Base-by-base conservation (phyloP, 169 alveolate genomes). In the Cyclospora cayetanensis region DNA sequence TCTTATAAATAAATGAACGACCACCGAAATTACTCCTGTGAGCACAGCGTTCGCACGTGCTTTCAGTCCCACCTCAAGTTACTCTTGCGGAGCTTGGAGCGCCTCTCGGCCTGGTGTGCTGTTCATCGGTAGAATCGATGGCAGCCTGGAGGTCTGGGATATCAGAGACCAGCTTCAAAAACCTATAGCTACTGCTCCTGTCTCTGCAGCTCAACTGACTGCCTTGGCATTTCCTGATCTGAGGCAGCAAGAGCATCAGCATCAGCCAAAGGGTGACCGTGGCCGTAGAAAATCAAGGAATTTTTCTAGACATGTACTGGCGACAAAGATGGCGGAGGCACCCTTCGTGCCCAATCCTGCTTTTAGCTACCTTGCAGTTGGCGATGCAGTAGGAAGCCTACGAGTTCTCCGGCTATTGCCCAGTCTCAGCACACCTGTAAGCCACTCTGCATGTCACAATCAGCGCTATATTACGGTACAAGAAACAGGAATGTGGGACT, bases 21-120 rank as follows among this genome's bases (percentile, higher is more conserved):
- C n/a, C n/a, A n/a, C n/a, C n/a, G n/a, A n/a, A n/a, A n/a, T n/a
- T n/a, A n/a, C n/a, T n/a, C n/a, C n/a, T n/a, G n/a, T n/a, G n/a
- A n/a, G n/a, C n/a, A n/a, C n/a, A n/a, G n/a, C n/a, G n/a, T n/a
- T n/a, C n/a, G n/a, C n/a, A n/a, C n/a, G 68, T 34, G 53, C 4
- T 43, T 4, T 20, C 92, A 87, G 92, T n/a, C 60, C 92, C 7
- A n/a, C 85, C 0, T 77, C 80, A 1, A 25, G 68, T 12, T 87
- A 87, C 79, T 66, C 92, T 3, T 87, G 80, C 68, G 92, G 92
- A 4, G 63, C 74, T 18, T 87, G 92, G 92, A 87, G 92, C 77
- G 80, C 92, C 42, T 46, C 92, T 2, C 87, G 92, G 7, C 92
- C 92, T 5, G 77, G 86, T n/a, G 92, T 87, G n/a, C n/a, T 87